Base-by-base conservation (phyloP, 2,329 filamentous ascomycete species). In the Colletotrichum plurivorum region DNA sequence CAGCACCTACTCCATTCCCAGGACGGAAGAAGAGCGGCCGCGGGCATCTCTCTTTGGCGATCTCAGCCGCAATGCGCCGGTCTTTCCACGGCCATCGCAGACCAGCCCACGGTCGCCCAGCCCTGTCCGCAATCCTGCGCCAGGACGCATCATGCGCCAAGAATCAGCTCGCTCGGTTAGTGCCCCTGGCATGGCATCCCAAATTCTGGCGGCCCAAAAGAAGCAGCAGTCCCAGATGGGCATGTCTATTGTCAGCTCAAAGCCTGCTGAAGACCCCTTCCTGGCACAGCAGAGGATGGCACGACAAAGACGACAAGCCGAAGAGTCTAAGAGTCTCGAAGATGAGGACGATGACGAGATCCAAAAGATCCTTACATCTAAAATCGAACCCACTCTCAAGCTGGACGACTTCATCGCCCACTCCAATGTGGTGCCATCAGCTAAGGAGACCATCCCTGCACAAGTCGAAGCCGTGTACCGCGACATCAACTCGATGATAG, bases 401-500 rank as follows among this genome's bases (percentile, higher is more conserved):
- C 78, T 94, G 43, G 88, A 92, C 67, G 88, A 91, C 57, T 94
- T 94, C 74, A 86, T 93, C 59, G 90, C 87, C 2, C 88, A 89
- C 73, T 82, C 86, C 4, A 87, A 89, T 69, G 84, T 87, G 48
- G 83, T 83, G 6, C 82, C 85, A 4, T 83, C 85, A 15, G 85
- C 85, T 15, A 83, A 84, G 60, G 87, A 90, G 63, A 89, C 85
- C 53, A 84, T 92, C 39, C 87, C 89, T 4, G 84, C 87, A 9
- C 89, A 91, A 73, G 89, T 90, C 22, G 90, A 92, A 75, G 87
- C 89, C 18, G 84, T 92, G 1, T 96, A 93, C 78, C 88, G 92
- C 52, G 93, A 95, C 75, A 93, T 95, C 77, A 95, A 96, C 78
- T 93, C 93, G 13, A 99, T 98, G 96, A 91, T 99, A 51, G 94